Base-by-base conservation (phyloP, 2,329 filamentous ascomycete species). In the Trichophyton benhamiae region DNA sequence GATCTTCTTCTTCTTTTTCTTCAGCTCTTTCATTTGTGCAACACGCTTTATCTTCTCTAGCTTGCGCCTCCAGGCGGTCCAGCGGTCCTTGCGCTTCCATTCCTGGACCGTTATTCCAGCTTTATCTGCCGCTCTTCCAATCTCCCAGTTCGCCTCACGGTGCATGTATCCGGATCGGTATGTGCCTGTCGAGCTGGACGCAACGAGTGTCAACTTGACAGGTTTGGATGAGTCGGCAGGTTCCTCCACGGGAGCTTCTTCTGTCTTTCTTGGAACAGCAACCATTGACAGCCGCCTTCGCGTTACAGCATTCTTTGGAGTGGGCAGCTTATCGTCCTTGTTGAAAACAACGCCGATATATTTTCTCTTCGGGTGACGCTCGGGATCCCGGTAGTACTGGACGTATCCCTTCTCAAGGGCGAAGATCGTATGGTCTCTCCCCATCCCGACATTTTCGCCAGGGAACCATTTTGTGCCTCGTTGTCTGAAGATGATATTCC, bases 401-500 rank as follows among this genome's bases (percentile, higher is more conserved):
- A 99, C 94, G 75, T 95, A 99, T 65, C 94, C 94, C 2, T 87
- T 81, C 61, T 87, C 83, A 63, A 85, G 86, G 60, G 94, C 86
- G 75, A 89, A 95, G 72, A 99, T 95, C 58, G 92, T 97, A 79
- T 97, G 94, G 75, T 99, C 91, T 64, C 94, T 87, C 58, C 94
- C 94, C 80, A 97, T 92, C 69, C 86, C 88, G 75, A 88, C 89
- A 77, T 99, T 97, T 74, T 97, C 94, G 69, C 94, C 94, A 0
- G 94, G 87, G 74, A 87, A 92, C 94, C 94, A 99, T 70, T 86
- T 83, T 3, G 94, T 95, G 68, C 94, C 94, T 70, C 92, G 87
- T 76, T 99, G 94, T 73, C 90, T 91, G 83, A 94, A 99, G 77
- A 99, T 88, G 76, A 99, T 99, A 79, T 96, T 97, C 60, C 94